Base-by-base conservation (phyloP, 106 monocot genomes). In the Platanthera zijinensis region DNA sequence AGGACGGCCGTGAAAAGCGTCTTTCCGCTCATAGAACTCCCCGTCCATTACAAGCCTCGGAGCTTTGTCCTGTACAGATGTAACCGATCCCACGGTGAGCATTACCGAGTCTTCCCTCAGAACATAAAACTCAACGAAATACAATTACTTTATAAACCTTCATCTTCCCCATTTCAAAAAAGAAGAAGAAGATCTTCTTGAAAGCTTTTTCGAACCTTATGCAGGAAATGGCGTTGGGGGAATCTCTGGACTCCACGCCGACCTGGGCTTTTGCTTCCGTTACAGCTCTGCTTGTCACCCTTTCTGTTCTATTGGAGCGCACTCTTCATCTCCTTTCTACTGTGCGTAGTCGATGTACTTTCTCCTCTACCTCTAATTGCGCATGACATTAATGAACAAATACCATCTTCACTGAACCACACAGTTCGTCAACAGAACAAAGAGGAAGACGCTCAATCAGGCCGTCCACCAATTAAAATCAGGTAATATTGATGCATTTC, bases 221-320 rank as follows among this genome's bases (percentile, higher is more conserved):
- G n/a, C 59, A 19, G 59, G 73, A 1, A 73, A 70, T 66, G 78
- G 69, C 18, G 28, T 19, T 45, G 15, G 69, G 39, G 28, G 78
- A 68, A 45, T 69, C 68, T n/a, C 53, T 80, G 10, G 73, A 32
- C 12, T 72, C 69, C 17, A 82, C 85, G 6, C 85, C 85, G 46
- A 82, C 75, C 6, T 82, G 85, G 82, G 85, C 85, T 14, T 76
- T 82, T 5, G 82, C 79, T 50, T 75, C 56, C 39, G 61, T 85
- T 70, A 72, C 78, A 51, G 13, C 52, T 21, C 64, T 78, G 30
- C 22, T 85, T 67, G 75, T 86, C 71, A 2, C 67, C 19, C 2
- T 71, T 2, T 78, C 82, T 71, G 51, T 82, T 69, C 72, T 76
- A 62, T 30, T 76, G 11, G 85, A 82, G 48, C 54, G 76, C 10